Percentiles rank a stretch among this genome's conserved stretches.
These are phyloP conservation scores for Lathyrus sativus DNA, from an alignment of 306 rosid species.

Conservation along the genomic window DNA sequence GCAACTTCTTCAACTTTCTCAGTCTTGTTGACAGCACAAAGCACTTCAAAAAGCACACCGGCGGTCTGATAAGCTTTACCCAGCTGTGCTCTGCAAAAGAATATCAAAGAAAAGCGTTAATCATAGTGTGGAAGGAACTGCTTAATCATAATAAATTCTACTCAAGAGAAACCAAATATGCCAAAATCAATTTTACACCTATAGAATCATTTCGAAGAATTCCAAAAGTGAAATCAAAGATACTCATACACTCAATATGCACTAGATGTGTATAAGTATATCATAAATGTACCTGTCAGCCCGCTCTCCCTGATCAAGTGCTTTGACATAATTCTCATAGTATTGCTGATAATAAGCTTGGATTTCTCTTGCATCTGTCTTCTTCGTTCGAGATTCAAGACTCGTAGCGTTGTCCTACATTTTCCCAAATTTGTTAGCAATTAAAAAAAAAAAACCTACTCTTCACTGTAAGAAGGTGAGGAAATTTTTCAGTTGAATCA, in stretches of 20 bases:
- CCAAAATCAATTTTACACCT: too few relatives aligned
- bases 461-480: too few relatives aligned
- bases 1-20: slow-evolving; percentile 99
- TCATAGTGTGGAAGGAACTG: neutral
- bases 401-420: slow-evolving; percentile 80
- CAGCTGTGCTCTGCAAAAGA: slow-evolving; percentile 80
- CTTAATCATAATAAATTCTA: too few relatives aligned
- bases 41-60: slow-evolving; percentile 95
- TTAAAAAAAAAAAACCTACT: too few relatives aligned
- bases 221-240: too few relatives aligned
- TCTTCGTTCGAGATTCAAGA: slow-evolving; percentile 70
- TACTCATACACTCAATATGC: too few relatives aligned
- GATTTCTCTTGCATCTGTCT: slow-evolving; percentile 95
- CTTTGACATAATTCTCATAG: slow-evolving; percentile 82
- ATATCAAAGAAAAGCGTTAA: slow-evolving; percentile 10
- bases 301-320: slow-evolving; percentile 90
- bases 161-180: too few relatives aligned
- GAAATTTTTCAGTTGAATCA: too few relatives aligned
- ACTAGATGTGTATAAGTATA: too few relatives aligned
- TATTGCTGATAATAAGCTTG: slow-evolving; percentile 91
- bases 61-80: slow-evolving; percentile 94
- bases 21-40: slow-evolving; percentile 91
- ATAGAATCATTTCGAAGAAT: too few relatives aligned
- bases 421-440: neutral
- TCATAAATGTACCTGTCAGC: slow-evolving; percentile 50